Percentiles rank a stretch among this genome's conserved stretches.
phyloP scores from a whole-genome alignment of 768 basidiomycete species.

The Mrakia blollopis region DNA sequence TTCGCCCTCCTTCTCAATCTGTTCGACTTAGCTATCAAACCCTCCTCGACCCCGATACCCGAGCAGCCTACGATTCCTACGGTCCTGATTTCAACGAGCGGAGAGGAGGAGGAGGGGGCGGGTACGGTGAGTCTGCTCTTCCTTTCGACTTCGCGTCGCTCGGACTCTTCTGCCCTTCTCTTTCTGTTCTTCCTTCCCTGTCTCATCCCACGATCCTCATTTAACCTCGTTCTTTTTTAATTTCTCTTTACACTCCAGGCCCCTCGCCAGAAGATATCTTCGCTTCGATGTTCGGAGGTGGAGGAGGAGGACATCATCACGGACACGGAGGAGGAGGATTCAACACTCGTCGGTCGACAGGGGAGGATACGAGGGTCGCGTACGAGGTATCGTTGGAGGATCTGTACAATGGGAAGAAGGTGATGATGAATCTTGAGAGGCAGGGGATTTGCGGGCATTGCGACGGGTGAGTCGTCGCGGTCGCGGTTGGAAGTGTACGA shows the following conservation, averaged over 20 bases:
- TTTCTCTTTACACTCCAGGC: background rate
- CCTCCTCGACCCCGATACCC: constrained; percentile 61
- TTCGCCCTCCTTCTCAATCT: background rate
- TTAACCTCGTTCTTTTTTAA: too few relatives aligned
- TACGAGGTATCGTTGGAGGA: constrained; percentile 88
- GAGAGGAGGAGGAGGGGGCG: constrained; percentile 47
- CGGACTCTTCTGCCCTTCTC: background rate
- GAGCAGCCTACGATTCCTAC: constrained; percentile 65
- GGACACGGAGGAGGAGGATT: constrained; percentile 35
- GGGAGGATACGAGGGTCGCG: constrained; percentile 67
- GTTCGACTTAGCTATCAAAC: constrained; percentile 59
- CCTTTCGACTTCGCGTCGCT: background rate
- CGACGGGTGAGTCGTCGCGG: constrained; percentile 64
- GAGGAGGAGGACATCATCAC: constrained; percentile 42
- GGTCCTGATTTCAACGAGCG: constrained; percentile 57
- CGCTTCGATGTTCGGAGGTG: constrained; percentile 43
- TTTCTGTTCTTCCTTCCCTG: background rate
- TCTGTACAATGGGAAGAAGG: constrained; percentile 78
- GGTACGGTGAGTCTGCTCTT: background rate
- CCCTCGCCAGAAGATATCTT: constrained; percentile 44
- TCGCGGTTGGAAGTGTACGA: too few relatives aligned
- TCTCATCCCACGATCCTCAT: too few relatives aligned
- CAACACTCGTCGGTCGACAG: constrained; percentile 44
- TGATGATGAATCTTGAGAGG: constrained; percentile 64
- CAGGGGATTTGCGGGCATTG: constrained; percentile 72